These are phyloP conservation scores for Paecilomyces niveus DNA, from an alignment of 2,329 filamentous ascomycete genomes.

Conservation along the genomic window DNA sequence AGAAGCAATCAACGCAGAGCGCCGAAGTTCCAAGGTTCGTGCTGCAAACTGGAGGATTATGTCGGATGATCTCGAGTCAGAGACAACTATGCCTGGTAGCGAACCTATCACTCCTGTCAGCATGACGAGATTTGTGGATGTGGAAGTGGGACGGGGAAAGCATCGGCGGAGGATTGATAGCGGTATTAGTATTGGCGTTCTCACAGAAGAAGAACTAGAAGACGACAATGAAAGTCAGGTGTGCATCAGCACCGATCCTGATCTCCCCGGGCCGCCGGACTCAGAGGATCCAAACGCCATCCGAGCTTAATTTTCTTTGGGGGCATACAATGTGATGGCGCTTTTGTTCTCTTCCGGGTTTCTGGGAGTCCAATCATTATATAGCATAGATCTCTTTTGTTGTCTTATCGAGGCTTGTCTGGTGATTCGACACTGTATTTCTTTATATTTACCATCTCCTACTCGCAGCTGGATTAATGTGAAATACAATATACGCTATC, in stretches of 20 bases:
- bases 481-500: not conserved
- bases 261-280: not conserved
- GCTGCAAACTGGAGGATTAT: constrained; percentile 33
- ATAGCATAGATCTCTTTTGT: not conserved
- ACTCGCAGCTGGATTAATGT: not conserved
- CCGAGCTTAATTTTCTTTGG: not conserved
- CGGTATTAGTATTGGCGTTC: constrained; percentile 26
- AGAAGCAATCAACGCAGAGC: constrained; percentile 31
- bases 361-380: not conserved
- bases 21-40: constrained; percentile 33
- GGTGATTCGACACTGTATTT: not conserved
- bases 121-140: constrained; percentile 35
- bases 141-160: constrained; percentile 33
- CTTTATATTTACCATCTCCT: not conserved
- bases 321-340: not conserved
- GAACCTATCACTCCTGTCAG: constrained; percentile 39
- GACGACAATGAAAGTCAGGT: constrained; percentile 19
- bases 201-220: constrained; percentile 22
- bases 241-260: not conserved
- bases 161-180: constrained; percentile 29
- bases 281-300: not conserved
- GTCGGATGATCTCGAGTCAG: constrained; percentile 29
- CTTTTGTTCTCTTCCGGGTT: not conserved
- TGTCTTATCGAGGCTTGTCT: not conserved
- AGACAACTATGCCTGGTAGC: constrained; percentile 21